These are phyloP conservation scores for Begonia fuchsioides DNA, from an alignment of 306 rosid genomes.

Conservation along the genomic window DNA sequence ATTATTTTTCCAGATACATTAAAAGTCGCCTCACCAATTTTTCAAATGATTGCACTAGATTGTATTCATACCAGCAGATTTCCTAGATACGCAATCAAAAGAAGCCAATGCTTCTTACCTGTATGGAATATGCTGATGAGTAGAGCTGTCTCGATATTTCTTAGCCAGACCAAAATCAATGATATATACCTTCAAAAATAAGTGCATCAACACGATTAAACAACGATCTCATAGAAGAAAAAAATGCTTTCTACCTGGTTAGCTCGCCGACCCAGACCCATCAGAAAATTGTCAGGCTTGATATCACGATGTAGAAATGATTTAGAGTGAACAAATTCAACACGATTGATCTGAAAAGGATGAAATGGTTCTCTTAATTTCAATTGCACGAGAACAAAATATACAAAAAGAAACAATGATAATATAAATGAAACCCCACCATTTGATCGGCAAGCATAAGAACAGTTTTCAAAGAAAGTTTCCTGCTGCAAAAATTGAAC, in stretches of 20 bases:
- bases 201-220: constrained; percentile 9
- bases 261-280: constrained; percentile 97
- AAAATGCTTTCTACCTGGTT: constrained; percentile 41
- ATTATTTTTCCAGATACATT: too few relatives aligned
- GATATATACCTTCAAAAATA: constrained; percentile 39
- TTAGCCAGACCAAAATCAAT: constrained; percentile 97
- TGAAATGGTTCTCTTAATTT: not conserved
- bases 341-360: constrained; percentile 63
- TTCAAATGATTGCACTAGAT: too few relatives aligned
- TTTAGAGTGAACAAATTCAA: constrained; percentile 30
- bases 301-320: constrained; percentile 79
- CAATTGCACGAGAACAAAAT: not conserved
- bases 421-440: constrained; percentile 31
- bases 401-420: not conserved
- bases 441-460: constrained; percentile 42
- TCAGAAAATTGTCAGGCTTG: constrained; percentile 91
- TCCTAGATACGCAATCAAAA: too few relatives aligned
- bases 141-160: constrained; percentile 81
- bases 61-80: too few relatives aligned
- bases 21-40: too few relatives aligned
- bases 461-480: constrained; percentile 65
- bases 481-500: constrained; percentile 87
- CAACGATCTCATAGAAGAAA: too few relatives aligned
- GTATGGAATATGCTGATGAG: constrained; percentile 94
- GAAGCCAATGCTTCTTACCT: constrained; percentile 33